Base-by-base conservation (phyloP, 129 eudicot genomes). In the Ambrosia trifida region DNA sequence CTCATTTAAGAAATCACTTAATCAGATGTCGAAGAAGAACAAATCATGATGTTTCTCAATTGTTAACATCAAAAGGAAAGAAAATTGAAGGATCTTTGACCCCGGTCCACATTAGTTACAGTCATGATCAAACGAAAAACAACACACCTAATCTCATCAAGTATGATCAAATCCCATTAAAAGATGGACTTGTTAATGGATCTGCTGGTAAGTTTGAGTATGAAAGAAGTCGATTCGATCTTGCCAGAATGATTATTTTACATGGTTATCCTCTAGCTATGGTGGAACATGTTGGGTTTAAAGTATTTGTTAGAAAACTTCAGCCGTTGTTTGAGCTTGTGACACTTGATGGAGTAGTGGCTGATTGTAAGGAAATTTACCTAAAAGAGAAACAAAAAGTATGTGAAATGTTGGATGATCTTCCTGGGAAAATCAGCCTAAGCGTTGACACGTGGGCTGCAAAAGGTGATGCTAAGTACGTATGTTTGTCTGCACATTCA, bases 1-100 rank as follows among this genome's bases (percentile, higher is more conserved):
- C 98, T 67, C 98, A 93, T 80, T 72, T 93, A 70, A 80, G 98
- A 76, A 93, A 93, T 70, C 98, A 93, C 83, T 80, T 93, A 72
- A 83, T 89, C 79, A 82, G 98, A 74, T 93, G 98, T 49, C 79
- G 95, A 65, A 85, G 88, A 77, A 74, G 96, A 70, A 70, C 90
- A 75, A 89, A 89, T 68, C 88, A 81, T 67, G 98, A 89, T 60
- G 73, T 93, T 58, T 76, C 85, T 16, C 95, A 85, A 44, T 36
- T 89, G 84, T 59, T 85, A 60, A 70, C 77, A 41, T 73, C 89
- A n/a, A 89, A 84, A 81, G 89, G 90, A 72, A 85, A 84, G 87
- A 93, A 78, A 78, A 89, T 89, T 58, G 95, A 85, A 64, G 82
- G 52, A 49, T 72, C 79, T 30, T 72, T 86, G 62, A 75, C 88